Evolutionary conservation across 768 basidiomycete species (phyloP).

Genomic region (Tremella yokohamensis): DNA sequence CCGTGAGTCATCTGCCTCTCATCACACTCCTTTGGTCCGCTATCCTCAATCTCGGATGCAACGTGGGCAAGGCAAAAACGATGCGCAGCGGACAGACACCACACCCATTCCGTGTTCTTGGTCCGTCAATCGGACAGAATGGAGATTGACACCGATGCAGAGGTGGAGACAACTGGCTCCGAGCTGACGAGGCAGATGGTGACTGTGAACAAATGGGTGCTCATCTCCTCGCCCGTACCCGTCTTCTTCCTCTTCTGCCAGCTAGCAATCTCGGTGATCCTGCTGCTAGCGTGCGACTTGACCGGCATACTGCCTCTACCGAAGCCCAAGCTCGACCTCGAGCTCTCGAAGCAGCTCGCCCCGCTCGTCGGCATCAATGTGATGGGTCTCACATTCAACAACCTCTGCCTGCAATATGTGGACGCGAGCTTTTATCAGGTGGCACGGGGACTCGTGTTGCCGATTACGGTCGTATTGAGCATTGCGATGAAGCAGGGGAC

Average conservation of each 20-base stretch:
- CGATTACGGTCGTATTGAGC: slow-evolving; percentile 76
- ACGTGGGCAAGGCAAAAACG: too few relatives aligned
- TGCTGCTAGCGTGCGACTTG: slow-evolving; percentile 8
- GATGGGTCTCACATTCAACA: slow-evolving; percentile 71
- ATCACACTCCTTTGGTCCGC: too few relatives aligned
- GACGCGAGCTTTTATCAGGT: slow-evolving; percentile 59
- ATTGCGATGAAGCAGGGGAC: slow-evolving; percentile 58
- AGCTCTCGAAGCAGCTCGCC: too few relatives aligned
- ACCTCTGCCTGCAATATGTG: slow-evolving; percentile 71
- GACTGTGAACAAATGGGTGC: slow-evolving; percentile 18
- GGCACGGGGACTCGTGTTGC: slow-evolving; percentile 86
- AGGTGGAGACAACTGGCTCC: too few relatives aligned
- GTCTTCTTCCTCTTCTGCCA: slow-evolving; percentile 17
- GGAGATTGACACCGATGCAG: too few relatives aligned
- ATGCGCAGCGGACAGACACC: too few relatives aligned
- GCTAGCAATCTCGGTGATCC: slow-evolving; percentile 10
- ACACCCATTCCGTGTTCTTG: too few relatives aligned
- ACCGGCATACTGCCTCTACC: slow-evolving; percentile 4
- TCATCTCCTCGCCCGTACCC: slow-evolving; percentile 9
- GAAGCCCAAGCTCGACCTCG: too few relatives aligned
- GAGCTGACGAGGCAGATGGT: slow-evolving; percentile 8
- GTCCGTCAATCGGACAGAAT: too few relatives aligned
- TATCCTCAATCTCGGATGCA: too few relatives aligned
- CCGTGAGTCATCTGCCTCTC: too few relatives aligned
- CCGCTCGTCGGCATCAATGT: slow-evolving; percentile 65